Conservation (phyloP, 768 basidiomycete species). For the Serpula lacrymans region DNA sequence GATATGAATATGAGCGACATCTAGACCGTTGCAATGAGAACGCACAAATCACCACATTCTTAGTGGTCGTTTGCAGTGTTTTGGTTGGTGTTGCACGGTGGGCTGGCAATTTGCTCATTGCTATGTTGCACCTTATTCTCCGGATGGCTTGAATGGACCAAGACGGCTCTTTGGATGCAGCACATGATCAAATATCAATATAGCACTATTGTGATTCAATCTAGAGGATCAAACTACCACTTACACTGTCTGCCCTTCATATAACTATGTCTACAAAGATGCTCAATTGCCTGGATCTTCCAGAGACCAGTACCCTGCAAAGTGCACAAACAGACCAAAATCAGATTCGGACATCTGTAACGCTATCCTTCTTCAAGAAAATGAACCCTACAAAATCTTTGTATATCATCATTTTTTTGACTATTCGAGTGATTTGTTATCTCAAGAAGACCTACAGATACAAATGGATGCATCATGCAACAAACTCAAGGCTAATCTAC, state of each 20-base stretch:
- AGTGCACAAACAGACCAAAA: constrained; percentile 5
- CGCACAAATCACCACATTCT: constrained; percentile 17
- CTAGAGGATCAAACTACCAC: constrained; percentile 11
- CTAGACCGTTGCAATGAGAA: constrained; percentile 9
- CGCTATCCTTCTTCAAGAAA: background rate
- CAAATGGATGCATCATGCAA: background rate
- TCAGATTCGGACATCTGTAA: constrained; percentile 2
- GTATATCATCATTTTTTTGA: constrained; percentile 5
- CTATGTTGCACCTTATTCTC: constrained; percentile 12
- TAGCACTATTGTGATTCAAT: constrained; percentile 8
- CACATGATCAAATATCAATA: background rate
- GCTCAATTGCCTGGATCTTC: background rate
- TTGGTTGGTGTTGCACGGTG: constrained; percentile 12
- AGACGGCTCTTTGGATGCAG: too few relatives aligned
- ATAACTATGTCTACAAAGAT: constrained; percentile 7
- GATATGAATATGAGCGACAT: constrained; percentile 3
- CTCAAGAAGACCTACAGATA: background rate
- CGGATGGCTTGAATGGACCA: too few relatives aligned
- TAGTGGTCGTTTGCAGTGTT: constrained; percentile 15
- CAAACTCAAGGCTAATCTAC: background rate
- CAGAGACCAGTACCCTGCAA: constrained; percentile 4
- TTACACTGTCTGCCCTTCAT: constrained; percentile 12
- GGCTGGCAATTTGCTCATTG: constrained; percentile 15
- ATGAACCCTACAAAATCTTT: background rate
- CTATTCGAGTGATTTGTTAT: background rate